These are phyloP conservation scores for Abrus precatorius DNA, from an alignment of 306 rosid species.

Conservation along the genomic window DNA sequence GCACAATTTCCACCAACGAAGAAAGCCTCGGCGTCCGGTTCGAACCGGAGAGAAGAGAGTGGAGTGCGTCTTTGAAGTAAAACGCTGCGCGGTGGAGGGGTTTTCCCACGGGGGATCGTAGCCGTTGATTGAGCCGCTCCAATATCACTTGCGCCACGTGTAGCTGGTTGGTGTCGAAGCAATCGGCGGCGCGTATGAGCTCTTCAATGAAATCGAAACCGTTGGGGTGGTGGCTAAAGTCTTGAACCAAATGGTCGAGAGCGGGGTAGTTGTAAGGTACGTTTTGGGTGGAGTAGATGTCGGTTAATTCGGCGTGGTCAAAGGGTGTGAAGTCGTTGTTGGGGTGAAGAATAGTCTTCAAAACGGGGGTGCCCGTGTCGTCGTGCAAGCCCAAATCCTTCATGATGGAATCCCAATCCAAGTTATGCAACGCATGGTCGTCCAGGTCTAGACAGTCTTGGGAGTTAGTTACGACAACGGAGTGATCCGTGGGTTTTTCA, in stretches of 20 bases:
- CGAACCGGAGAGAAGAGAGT: conserved; percentile 71
- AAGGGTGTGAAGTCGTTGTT: conserved; percentile 52
- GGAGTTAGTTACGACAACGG: neutral
- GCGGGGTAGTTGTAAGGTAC: conserved; percentile 18
- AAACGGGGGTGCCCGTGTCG: conserved; percentile 54
- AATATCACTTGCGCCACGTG: conserved; percentile 71
- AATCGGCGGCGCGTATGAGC: conserved; percentile 75
- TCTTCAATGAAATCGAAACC: conserved; percentile 78
- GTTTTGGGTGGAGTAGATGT: conserved; percentile 52
- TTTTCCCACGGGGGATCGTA: conserved; percentile 58
- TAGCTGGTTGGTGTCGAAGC: conserved; percentile 74
- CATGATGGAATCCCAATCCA: conserved; percentile 89
- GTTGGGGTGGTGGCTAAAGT: conserved; percentile 26
- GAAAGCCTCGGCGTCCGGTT: conserved; percentile 59
- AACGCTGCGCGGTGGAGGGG: conserved; percentile 78
- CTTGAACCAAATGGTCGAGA: conserved; percentile 40
- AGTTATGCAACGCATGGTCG: conserved; percentile 68
- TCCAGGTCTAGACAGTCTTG: conserved; percentile 65
- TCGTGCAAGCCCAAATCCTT: conserved; percentile 76
- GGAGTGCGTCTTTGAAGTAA: conserved; percentile 83
- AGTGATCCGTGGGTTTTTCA: conserved; percentile 45
- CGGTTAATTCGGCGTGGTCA: conserved; percentile 65
- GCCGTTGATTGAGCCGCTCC: conserved; percentile 80
- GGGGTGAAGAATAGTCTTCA: conserved; percentile 41
- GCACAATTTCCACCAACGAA: conserved; percentile 75